Evolutionary conservation across 495 filamentous ascomycete species (phyloP).

Genomic region (Lasiosphaeria hispida): DNA sequence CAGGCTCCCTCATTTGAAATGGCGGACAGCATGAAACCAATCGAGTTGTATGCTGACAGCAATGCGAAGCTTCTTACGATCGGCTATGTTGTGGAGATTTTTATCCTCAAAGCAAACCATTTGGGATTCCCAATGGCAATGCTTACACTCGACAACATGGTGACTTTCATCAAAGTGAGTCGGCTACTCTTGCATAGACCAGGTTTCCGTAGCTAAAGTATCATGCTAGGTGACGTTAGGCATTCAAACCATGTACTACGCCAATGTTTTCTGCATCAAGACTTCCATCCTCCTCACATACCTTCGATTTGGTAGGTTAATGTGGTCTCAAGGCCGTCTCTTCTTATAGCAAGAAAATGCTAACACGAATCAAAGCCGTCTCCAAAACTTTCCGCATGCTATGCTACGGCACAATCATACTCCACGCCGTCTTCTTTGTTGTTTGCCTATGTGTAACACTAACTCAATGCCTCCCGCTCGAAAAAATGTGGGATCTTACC

Average conservation of each 20-base stretch:
- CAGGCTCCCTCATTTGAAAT: background rate
- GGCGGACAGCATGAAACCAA: background rate
- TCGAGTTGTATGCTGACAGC: background rate
- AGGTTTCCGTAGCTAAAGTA: conserved; percentile 11
- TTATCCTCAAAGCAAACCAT: conserved; percentile 26
- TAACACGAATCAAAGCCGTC: conserved; percentile 20
- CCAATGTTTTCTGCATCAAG: conserved; percentile 40
- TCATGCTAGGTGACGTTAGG: conserved; percentile 26
- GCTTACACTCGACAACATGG: conserved; percentile 31
- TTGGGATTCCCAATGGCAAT: conserved; percentile 33
- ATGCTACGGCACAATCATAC: conserved; percentile 32
- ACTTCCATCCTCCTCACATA: conserved; percentile 49
- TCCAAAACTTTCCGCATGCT: conserved; percentile 28
- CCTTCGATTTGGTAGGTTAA: conserved; percentile 46
- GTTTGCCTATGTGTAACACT: conserved; percentile 37
- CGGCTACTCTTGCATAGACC: background rate
- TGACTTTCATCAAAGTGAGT: conserved; percentile 30
- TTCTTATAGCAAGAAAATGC: background rate
- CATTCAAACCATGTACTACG: conserved; percentile 46
- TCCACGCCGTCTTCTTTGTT: conserved; percentile 38
- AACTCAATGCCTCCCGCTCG: conserved; percentile 44
- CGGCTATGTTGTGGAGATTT: conserved; percentile 32
- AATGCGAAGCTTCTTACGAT: conserved; percentile 18
- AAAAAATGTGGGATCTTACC: conserved; percentile 46
- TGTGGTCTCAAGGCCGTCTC: too few species aligned